Evolutionary conservation across 106 monocot genomes (phyloP).

Genomic region (Acorus calamus): DNA sequence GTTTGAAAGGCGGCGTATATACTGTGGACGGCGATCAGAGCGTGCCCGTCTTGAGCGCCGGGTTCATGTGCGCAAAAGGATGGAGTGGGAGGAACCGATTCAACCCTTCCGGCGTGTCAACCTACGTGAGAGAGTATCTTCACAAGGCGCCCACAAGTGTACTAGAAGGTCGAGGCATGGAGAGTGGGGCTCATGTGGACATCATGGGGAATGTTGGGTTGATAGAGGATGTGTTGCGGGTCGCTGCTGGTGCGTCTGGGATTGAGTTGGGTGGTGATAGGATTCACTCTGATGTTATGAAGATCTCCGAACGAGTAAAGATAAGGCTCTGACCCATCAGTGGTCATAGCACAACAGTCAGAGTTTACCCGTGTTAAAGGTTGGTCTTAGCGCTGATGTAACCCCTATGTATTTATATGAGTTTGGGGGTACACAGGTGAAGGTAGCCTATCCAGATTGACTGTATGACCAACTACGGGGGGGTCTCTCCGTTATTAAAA

Average conservation of each 20-base stretch:
- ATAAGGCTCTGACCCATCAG: slow-evolving; percentile 31
- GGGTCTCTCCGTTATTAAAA: too few relatives aligned
- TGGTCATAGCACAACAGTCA: too few relatives aligned
- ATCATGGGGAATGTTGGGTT: slow-evolving; percentile 99
- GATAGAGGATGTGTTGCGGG: slow-evolving; percentile 90
- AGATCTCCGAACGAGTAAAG: slow-evolving; percentile 82
- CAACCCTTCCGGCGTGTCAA: slow-evolving; percentile 80
- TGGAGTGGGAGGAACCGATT: slow-evolving; percentile 92
- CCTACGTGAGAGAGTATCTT: slow-evolving; percentile 70
- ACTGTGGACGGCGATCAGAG: slow-evolving; percentile 81
- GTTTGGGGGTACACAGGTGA: too few relatives aligned
- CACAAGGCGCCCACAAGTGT: slow-evolving; percentile 81
- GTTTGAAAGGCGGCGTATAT: slow-evolving; percentile 73
- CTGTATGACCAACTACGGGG: too few relatives aligned
- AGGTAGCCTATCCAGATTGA: too few relatives aligned
- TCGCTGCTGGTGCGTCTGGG: slow-evolving; percentile 86
- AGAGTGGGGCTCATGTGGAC: slow-evolving; percentile 97
- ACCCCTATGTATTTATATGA: too few relatives aligned
- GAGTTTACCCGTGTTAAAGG: too few relatives aligned
- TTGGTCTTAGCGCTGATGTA: too few relatives aligned
- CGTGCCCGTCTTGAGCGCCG: slow-evolving; percentile 84
- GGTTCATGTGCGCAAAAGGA: slow-evolving; percentile 92
- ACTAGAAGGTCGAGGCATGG: slow-evolving; percentile 90
- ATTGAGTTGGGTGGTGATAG: slow-evolving; percentile 80
- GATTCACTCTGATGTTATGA: slow-evolving; percentile 89